phyloP scores from a whole-genome alignment of 2,329 filamentous ascomycete genomes.

The Pseudogymnoascus sp. region DNA sequence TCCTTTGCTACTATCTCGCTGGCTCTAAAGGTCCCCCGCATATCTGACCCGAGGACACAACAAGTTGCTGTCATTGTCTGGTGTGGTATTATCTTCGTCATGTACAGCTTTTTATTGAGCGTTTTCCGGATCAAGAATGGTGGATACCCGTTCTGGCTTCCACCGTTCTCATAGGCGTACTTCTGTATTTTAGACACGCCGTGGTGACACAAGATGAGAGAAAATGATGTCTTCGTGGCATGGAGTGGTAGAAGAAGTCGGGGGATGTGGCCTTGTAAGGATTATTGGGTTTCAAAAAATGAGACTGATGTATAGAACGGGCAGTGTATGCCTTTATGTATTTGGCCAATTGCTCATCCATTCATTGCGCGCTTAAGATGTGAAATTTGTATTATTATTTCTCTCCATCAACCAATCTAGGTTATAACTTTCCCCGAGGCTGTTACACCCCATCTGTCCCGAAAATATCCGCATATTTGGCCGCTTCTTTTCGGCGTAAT shows the following conservation, averaged over 20 bases:
- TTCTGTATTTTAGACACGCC: not conserved
- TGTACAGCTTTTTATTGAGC: slow-evolving; percentile 92
- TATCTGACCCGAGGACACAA: slow-evolving; percentile 68
- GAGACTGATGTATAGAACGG: slow-evolving; percentile 8
- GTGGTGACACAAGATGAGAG: not conserved
- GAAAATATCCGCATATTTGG: slow-evolving; percentile 25
- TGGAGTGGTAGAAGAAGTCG: not conserved
- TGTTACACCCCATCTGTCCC: not conserved
- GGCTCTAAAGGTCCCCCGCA: slow-evolving; percentile 85
- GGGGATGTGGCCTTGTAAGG: not conserved
- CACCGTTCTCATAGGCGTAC: slow-evolving; percentile 57
- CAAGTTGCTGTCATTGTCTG: slow-evolving; percentile 75
- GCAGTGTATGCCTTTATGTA: slow-evolving; percentile 2
- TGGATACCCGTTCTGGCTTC: slow-evolving; percentile 88
- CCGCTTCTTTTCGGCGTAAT: slow-evolving; percentile 55
- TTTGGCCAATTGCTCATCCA: not conserved
- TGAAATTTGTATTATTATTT: not conserved
- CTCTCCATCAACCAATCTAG: not conserved
- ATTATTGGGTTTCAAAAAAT: slow-evolving; percentile 4
- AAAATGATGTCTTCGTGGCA: not conserved
- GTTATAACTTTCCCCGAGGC: not conserved
- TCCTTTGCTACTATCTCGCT: slow-evolving; percentile 89
- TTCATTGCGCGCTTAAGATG: not conserved
- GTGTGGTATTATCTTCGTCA: slow-evolving; percentile 66
- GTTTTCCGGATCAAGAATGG: slow-evolving; percentile 92